Conservation (phyloP, 768 basidiomycete species). For the Tricholoma sp. region DNA sequence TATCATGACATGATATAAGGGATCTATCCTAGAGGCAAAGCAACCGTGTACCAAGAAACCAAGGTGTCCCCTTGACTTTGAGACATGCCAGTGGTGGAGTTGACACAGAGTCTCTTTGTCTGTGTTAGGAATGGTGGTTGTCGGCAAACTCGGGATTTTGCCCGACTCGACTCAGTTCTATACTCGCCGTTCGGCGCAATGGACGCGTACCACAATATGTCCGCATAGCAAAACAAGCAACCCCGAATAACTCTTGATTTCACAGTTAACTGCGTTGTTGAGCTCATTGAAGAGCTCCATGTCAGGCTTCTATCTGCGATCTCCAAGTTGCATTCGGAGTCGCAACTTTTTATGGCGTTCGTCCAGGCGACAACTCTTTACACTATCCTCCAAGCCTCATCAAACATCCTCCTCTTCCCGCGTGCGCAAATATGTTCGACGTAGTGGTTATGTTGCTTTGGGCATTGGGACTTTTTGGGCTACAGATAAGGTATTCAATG, state of each 20-base stretch:
- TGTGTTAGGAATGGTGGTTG: neutral
- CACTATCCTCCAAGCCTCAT: neutral
- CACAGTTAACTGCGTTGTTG: neutral
- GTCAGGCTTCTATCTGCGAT: neutral
- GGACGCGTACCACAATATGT: neutral
- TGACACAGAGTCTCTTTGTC: neutral
- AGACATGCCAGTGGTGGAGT: too few species aligned
- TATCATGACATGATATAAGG: too few species aligned
- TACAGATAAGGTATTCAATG: constrained; percentile 51
- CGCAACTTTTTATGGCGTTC: neutral
- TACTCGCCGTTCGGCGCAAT: too few species aligned
- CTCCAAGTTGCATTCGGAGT: neutral
- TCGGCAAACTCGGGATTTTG: neutral
- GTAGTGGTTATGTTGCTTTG: constrained; percentile 30
- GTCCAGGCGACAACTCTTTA: neutral
- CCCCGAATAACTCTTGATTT: neutral
- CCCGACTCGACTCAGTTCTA: too few species aligned
- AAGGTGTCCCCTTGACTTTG: too few species aligned
- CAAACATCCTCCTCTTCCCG: neutral
- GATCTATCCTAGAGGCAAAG: neutral
- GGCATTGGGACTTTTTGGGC: constrained; percentile 37
- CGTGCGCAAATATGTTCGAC: constrained; percentile 19
- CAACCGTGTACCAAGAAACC: neutral
- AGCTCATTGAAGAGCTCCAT: neutral
- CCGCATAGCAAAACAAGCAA: neutral